phyloP scores from a whole-genome alignment of 768 basidiomycete species.

The Pleurotus giganteus region DNA sequence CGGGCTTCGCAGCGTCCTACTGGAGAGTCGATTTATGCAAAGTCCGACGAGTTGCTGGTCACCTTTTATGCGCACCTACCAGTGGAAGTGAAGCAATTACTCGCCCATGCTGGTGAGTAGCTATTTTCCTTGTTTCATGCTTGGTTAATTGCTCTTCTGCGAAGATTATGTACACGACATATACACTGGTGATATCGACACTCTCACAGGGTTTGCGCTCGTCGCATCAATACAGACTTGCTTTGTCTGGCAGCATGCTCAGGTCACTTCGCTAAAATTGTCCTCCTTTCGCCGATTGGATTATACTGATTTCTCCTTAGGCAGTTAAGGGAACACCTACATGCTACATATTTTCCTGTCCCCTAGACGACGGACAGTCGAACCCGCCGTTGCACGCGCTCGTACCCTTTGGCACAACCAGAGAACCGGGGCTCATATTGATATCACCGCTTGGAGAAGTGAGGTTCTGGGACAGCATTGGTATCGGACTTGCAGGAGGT shows the following conservation, averaged over 20 bases:
- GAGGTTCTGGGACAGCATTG: slow-evolving; percentile 87
- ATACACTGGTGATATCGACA: slow-evolving; percentile 72
- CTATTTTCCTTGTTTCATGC: neutral
- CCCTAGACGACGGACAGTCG: slow-evolving; percentile 38
- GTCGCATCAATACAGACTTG: slow-evolving; percentile 71
- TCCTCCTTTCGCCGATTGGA: neutral
- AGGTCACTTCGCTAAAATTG: slow-evolving; percentile 32
- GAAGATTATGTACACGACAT: slow-evolving; percentile 33
- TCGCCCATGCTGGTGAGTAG: slow-evolving; percentile 63
- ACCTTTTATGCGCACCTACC: slow-evolving; percentile 70
- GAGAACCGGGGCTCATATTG: slow-evolving; percentile 88
- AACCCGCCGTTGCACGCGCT: slow-evolving; percentile 57
- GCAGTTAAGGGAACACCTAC: slow-evolving; percentile 72
- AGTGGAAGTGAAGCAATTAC: slow-evolving; percentile 68
- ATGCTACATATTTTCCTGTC: slow-evolving; percentile 81
- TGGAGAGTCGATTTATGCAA: slow-evolving; percentile 58
- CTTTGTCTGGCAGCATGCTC: slow-evolving; percentile 82
- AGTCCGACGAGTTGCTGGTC: slow-evolving; percentile 68
- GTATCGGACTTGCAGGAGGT: slow-evolving; percentile 79
- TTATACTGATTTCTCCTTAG: slow-evolving; percentile 21
- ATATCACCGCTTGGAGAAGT: slow-evolving; percentile 68
- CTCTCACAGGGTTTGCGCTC: slow-evolving; percentile 69
- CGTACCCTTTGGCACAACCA: slow-evolving; percentile 60
- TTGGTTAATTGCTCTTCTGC: neutral
- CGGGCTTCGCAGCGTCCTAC: slow-evolving; percentile 30